Evolutionary conservation across 1,139 yeast genomes (phyloP), one percentile per base, ranked within the genome.

Genomic region (Saccharomycopsis hybrid): DNA sequence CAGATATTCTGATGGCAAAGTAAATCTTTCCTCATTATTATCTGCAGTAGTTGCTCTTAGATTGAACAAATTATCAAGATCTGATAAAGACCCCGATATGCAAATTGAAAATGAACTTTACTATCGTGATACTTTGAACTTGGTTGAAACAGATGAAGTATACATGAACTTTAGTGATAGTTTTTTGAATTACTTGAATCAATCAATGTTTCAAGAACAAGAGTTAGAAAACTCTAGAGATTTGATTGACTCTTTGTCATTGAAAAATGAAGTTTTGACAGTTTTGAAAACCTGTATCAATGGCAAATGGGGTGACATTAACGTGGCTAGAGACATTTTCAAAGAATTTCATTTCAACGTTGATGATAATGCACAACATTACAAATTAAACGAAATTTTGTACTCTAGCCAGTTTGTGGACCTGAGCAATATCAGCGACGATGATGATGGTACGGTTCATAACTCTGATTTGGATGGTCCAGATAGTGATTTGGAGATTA

Each of bases 291-390:
- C 28, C 28, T 49, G 51, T 27, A 18, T 60, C 13, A 57, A 54
- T 47, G 64, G 64, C 11, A 54, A 55, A 44, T 60, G 64, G 64
- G 52, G 58, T 18, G 56, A 60, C 2, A 44, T 50, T 2, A 48
- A 49, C 25, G 55, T 51, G 44, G 59, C 60, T 2, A 46, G 50
- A 13, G 44, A 48, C 5, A 35, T 60, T 5, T 40, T 49, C 9
- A 36, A 49, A 24, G 46, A 44, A 4, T 49, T 47, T 32, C 43
- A 47, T 31, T 47, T 43, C 28, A 38, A 38, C n/a, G 5, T 13
- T 3, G 47, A 43, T 4, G 43, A 42, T 27, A 36, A 46, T 36
- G 31, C 13, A n/a, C 48, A 40, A 25, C 44, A 41, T n/a, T 11
- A n/a, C 18, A 40, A 25, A 40, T 31, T 46, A 8, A n/a, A 40